A percentile compares a stretch with the other conserved stretches of the same genome.
phyloP scores from a whole-genome alignment of 495 filamentous ascomycete species.

The Penicillium subrubescens region DNA sequence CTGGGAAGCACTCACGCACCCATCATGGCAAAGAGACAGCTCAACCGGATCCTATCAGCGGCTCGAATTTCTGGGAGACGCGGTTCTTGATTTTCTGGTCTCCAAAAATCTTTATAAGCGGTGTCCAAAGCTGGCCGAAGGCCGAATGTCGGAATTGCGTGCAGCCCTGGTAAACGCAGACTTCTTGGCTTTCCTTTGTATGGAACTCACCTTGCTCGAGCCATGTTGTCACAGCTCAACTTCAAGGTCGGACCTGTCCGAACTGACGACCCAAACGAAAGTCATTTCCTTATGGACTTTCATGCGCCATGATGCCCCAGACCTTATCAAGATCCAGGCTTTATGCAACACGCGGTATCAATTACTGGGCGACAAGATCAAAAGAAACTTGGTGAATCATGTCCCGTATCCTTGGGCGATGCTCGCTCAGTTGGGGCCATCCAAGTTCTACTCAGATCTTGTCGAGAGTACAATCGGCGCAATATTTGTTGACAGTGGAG shows the following conservation, averaged over 20 bases:
- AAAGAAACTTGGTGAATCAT: conserved; percentile 47
- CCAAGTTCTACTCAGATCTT: conserved; percentile 68
- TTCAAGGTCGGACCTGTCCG: not conserved
- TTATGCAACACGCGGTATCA: not conserved
- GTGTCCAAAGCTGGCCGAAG: conserved; percentile 50
- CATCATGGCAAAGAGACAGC: conserved; percentile 41
- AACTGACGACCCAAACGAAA: not conserved
- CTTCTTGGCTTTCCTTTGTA: conserved; percentile 70
- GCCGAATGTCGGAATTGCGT: conserved; percentile 65
- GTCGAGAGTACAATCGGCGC: conserved; percentile 76
- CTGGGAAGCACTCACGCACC: conserved; percentile 75
- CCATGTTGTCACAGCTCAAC: not conserved
- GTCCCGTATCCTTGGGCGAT: conserved; percentile 67
- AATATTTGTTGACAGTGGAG: conserved; percentile 70
- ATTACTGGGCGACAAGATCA: conserved; percentile 47
- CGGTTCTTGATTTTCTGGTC: conserved; percentile 71
- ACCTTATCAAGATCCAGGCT: not conserved
- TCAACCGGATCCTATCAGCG: conserved; percentile 68
- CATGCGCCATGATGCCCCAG: not conserved
- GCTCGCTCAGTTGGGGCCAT: conserved; percentile 43
- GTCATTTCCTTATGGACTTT: conserved; percentile 1
- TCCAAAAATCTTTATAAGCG: conserved; percentile 49
- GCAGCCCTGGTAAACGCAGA: conserved; percentile 73
- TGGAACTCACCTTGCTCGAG: conserved; percentile 34
- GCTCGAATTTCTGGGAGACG: conserved; percentile 81